Percentiles rank a stretch among this genome's conserved stretches.
phyloP scores from a whole-genome alignment of 805 yeast species.

The Yarrowia bubula region DNA sequence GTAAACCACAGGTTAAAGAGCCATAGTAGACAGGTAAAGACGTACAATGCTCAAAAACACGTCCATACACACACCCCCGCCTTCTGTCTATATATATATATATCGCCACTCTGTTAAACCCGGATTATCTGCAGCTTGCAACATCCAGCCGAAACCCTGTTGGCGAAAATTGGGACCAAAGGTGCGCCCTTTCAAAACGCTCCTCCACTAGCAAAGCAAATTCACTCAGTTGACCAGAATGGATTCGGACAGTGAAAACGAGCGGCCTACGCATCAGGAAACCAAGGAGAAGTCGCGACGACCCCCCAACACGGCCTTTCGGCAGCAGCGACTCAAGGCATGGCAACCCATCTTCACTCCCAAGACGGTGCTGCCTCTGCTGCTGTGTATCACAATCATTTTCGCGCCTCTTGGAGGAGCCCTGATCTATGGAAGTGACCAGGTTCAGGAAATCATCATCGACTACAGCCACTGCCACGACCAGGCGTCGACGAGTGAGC shows the following conservation, averaged over 20 bases:
- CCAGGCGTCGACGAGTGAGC: constrained; percentile 47
- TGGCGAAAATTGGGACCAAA: not conserved
- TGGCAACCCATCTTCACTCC: constrained; percentile 92
- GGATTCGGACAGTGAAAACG: constrained; percentile 39
- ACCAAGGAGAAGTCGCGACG: constrained; percentile 42
- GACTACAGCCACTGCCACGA: constrained; percentile 71
- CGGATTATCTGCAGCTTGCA: not conserved
- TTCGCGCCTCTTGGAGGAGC: constrained; percentile 93
- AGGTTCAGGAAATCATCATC: constrained; percentile 70
- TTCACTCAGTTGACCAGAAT: constrained; percentile 12
- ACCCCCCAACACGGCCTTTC: constrained; percentile 48
- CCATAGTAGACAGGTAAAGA: no score
- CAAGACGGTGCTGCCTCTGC: constrained; percentile 80
- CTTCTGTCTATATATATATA: not conserved
- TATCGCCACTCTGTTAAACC: not conserved
- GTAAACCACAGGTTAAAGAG: not conserved
- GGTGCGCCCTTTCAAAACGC: constrained; percentile 1
- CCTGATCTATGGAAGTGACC: constrained; percentile 69
- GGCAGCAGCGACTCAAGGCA: constrained; percentile 60
- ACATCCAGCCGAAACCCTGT: constrained; percentile 13
- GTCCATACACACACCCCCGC: not conserved
- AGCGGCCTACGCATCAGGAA: constrained; percentile 35
- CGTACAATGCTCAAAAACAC: no score
- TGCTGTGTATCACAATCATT: constrained; percentile 68
- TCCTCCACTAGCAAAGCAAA: not conserved